Evolutionary conservation across 257 asterid genomes (phyloP).

Genomic region (Capsicum pubescens): DNA sequence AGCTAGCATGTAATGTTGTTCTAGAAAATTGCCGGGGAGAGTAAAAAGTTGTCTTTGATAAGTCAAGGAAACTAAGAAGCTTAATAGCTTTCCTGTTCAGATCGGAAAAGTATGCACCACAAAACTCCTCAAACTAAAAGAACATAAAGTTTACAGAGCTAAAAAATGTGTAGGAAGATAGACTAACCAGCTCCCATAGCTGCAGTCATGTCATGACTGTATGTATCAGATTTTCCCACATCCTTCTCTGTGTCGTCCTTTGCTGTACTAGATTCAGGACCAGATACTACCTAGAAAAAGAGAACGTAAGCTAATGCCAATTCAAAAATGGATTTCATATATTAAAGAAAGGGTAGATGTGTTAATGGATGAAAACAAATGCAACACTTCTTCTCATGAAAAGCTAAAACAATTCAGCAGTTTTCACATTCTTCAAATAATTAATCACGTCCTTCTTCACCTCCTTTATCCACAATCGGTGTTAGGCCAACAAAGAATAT

Average conservation of each 20-base stretch:
- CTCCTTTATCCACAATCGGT: background rate
- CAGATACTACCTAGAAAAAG: conserved; percentile 65
- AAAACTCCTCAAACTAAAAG: conserved; percentile 12
- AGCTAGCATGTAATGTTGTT: background rate
- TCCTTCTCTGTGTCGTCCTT: conserved; percentile 49
- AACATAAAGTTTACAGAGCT: background rate
- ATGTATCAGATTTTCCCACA: conserved; percentile 70
- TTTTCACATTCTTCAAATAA: background rate
- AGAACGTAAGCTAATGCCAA: conserved; percentile 14
- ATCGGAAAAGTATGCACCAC: conserved; percentile 6
- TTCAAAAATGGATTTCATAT: background rate
- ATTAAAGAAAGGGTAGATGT: background rate
- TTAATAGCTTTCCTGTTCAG: background rate
- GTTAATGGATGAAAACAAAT: background rate
- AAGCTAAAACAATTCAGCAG: background rate
- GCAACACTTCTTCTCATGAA: background rate
- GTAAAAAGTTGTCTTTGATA: background rate
- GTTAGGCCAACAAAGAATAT: background rate
- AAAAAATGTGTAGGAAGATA: background rate
- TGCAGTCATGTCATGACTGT: conserved; percentile 91
- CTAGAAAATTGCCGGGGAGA: background rate
- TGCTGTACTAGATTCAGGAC: conserved; percentile 68
- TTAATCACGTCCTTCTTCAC: background rate
- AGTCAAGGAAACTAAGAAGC: background rate
- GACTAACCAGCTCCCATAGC: conserved; percentile 97